Percentiles rank a stretch among this genome's conserved stretches.
These are phyloP conservation scores for Emergomyces pasteurianus DNA, from an alignment of 2,329 filamentous ascomycete genomes.

Conservation along the genomic window DNA sequence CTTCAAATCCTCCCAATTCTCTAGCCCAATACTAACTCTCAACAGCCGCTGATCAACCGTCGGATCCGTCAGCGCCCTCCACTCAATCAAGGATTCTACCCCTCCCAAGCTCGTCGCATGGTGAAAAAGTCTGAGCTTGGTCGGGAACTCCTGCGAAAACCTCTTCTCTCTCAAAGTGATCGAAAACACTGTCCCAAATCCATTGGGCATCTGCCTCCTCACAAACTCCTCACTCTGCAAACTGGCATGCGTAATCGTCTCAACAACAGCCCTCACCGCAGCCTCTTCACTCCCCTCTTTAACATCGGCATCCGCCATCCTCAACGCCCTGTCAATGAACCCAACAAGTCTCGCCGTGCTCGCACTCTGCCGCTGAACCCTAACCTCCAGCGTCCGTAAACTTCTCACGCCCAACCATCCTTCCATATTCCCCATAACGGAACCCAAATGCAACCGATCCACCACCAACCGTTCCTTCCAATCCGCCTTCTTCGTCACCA, in stretches of 20 bases:
- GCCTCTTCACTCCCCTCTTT: conserved; percentile 30
- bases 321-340: conserved; percentile 52
- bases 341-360: conserved; percentile 57
- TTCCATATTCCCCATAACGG: conserved; percentile 79
- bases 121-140: conserved; percentile 71
- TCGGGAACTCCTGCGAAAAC: conserved; percentile 58
- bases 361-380: conserved; percentile 63
- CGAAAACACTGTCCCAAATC: conserved; percentile 80
- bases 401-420: conserved; percentile 85
- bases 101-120: conserved; percentile 91
- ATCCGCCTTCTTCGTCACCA: conserved; percentile 49
- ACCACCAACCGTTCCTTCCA: conserved; percentile 50
- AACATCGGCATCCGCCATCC: conserved; percentile 23
- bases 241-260: conserved; percentile 61
- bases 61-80: conserved; percentile 77
- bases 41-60: conserved; percentile 60
- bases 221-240: conserved; percentile 68
- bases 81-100: conserved; percentile 93
- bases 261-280: conserved; percentile 44
- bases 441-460: conserved; percentile 68
- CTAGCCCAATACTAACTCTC: conserved; percentile 75
- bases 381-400: conserved; percentile 71
- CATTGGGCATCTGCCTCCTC: conserved; percentile 75
- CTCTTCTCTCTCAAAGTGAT: conserved; percentile 51
- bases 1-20: conserved; percentile 73